Conservation (phyloP, 2,329 filamentous ascomycete species). For the Phialemonium atrogriseum region DNA sequence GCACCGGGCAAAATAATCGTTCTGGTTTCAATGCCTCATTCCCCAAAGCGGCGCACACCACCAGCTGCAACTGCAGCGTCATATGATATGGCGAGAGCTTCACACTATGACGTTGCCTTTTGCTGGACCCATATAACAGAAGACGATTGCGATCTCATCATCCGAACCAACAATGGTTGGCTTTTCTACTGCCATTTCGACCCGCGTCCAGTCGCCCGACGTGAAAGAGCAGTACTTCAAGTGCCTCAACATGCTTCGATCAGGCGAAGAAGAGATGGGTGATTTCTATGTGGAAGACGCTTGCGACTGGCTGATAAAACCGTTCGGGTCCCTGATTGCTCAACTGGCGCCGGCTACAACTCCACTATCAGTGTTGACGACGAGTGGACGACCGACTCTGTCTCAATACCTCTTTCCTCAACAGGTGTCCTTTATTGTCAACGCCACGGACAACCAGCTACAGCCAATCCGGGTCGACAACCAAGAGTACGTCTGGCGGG, state of each 20-base stretch:
- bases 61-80: too few relatives aligned
- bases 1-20: too few relatives aligned
- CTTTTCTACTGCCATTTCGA: constrained; percentile 8
- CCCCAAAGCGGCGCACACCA: too few relatives aligned
- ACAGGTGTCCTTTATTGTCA: constrained; percentile 4
- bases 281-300: constrained; percentile 8
- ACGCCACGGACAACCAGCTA: constrained; percentile 5
- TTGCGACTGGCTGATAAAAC: constrained; percentile 5
- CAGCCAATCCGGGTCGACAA: neutral
- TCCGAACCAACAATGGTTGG: constrained; percentile 9
- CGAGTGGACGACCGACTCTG: constrained; percentile 2
- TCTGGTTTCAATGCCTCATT: too few relatives aligned
- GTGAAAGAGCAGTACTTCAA: constrained; percentile 10
- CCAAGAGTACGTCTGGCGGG: too few relatives aligned
- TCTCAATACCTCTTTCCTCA: constrained; percentile 5
- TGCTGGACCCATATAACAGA: constrained; percentile 11
- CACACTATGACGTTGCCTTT: constrained; percentile 5
- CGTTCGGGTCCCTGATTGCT: constrained; percentile 1
- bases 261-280: constrained; percentile 7
- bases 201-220: constrained; percentile 6
- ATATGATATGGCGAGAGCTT: too few relatives aligned
- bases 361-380: constrained; percentile 1
- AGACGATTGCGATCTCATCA: constrained; percentile 10
- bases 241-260: constrained; percentile 7
- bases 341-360: constrained; percentile 1